phyloP scores from a whole-genome alignment of 257 asterid genomes.

The Solanum chmielewskii region DNA sequence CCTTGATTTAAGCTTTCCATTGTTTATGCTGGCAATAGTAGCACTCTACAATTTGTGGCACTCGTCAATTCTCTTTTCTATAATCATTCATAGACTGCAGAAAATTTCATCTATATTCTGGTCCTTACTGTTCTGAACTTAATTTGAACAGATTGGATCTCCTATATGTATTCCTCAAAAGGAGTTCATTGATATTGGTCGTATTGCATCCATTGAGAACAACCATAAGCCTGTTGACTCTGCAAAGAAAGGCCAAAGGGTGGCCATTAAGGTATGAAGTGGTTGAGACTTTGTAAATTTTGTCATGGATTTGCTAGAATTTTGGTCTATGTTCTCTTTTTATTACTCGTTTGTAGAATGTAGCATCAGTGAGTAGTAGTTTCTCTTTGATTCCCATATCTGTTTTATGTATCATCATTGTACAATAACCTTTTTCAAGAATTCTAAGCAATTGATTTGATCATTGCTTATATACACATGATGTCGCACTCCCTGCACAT shows the following conservation, averaged over 20 bases:
- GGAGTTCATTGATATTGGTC: slow-evolving; percentile 84
- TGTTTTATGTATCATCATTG: neutral
- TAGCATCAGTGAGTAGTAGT: neutral
- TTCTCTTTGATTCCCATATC: neutral
- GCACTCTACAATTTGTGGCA: neutral
- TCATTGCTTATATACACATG: neutral
- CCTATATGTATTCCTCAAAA: slow-evolving; percentile 60
- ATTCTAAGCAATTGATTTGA: neutral
- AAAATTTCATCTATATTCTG: neutral
- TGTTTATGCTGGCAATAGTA: neutral
- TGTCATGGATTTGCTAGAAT: neutral
- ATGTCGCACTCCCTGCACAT: neutral
- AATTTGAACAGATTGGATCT: slow-evolving; percentile 32
- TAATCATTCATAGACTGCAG: neutral
- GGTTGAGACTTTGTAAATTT: neutral
- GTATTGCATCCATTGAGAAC: slow-evolving; percentile 82
- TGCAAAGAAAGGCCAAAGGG: slow-evolving; percentile 88
- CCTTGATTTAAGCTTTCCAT: neutral
- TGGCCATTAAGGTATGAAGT: slow-evolving; percentile 83
- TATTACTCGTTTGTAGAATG: neutral
- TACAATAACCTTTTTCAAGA: neutral
- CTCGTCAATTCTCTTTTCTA: neutral
- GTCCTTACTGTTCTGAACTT: slow-evolving; percentile 13
- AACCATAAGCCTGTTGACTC: slow-evolving; percentile 80
- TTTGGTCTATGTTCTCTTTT: neutral